Conservation (phyloP, 2,329 filamentous ascomycete species). For the Trichoderma atrobrunneum region DNA sequence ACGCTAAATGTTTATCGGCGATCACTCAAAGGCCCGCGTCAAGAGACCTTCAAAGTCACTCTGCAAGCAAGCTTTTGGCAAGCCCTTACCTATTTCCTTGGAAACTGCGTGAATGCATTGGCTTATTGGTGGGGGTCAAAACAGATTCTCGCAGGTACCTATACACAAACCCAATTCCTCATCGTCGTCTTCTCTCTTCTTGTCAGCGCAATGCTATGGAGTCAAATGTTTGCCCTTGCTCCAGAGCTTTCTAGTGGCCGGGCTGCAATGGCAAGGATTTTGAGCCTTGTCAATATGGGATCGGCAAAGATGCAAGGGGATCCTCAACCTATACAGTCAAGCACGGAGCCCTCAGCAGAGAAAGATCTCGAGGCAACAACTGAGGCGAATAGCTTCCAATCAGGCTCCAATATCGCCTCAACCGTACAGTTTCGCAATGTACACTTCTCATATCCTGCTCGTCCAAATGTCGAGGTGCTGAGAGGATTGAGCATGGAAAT, state of each 20-base stretch:
- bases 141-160: conserved; percentile 57
- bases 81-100: conserved; percentile 46
- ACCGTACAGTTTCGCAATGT: conserved; percentile 34
- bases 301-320: neutral
- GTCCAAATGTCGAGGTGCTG: conserved; percentile 19
- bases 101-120: conserved; percentile 59
- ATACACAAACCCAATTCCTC: conserved; percentile 57
- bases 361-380: neutral
- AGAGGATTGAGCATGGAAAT: conserved; percentile 31
- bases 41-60: conserved; percentile 39
- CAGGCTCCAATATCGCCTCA: conserved; percentile 44
- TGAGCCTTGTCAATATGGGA: conserved; percentile 30
- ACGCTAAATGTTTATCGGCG: conserved; percentile 40
- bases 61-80: conserved; percentile 43
- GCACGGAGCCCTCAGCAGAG: neutral
- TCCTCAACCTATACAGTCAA: too few relatives aligned
- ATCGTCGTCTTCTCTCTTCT: conserved; percentile 61
- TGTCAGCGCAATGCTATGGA: conserved; percentile 59
- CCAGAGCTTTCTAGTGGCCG: conserved; percentile 60
- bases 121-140: conserved; percentile 67
- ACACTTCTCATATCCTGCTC: conserved; percentile 19
- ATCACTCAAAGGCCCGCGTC: conserved; percentile 33
- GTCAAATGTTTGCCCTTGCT: conserved; percentile 63
- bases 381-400: neutral
- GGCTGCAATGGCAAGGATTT: conserved; percentile 49